Percentiles rank a stretch among this genome's conserved stretches.
These are phyloP conservation scores for Haematococcus sp. DNA, from an alignment of 139 green algal species.

Conservation along the genomic window DNA sequence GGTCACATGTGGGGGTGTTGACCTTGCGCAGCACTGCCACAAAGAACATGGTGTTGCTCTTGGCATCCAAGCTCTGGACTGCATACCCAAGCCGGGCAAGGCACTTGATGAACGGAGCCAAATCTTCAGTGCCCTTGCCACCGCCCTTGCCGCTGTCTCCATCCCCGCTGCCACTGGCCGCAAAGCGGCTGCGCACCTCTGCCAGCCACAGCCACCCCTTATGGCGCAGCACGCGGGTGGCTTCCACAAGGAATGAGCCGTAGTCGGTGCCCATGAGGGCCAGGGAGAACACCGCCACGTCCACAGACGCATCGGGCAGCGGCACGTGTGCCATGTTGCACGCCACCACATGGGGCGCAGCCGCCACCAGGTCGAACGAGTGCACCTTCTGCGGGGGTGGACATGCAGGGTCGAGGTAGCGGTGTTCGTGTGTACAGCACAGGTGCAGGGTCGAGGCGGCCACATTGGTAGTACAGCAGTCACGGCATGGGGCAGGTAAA, in stretches of 20 bases:
- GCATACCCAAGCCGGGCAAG: slow-evolving; percentile 63
- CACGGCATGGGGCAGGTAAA: neutral
- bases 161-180: neutral
- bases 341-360: slow-evolving; percentile 75
- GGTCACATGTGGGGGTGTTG: neutral
- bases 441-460: too few species aligned
- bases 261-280: slow-evolving; percentile 96
- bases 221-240: slow-evolving; percentile 70
- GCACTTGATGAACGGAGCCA: slow-evolving; percentile 58
- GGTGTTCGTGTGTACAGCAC: neutral
- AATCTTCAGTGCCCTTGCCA: slow-evolving; percentile 33
- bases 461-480: neutral
- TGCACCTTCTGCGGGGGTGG: slow-evolving; percentile 54
- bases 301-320: slow-evolving; percentile 49
- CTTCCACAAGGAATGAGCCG: slow-evolving; percentile 76
- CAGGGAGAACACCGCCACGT: slow-evolving; percentile 92
- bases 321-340: slow-evolving; percentile 89
- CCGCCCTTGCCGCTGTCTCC: neutral
- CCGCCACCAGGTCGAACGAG: slow-evolving; percentile 86
- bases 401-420: too few species aligned
- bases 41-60: slow-evolving; percentile 79
- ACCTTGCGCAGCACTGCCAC: slow-evolving; percentile 59
- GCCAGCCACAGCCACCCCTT: slow-evolving; percentile 87
- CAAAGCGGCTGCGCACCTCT: slow-evolving; percentile 65
- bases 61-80: slow-evolving; percentile 45